Base-by-base conservation (phyloP, 805 yeast species). In the Myxozyma sirexii region DNA sequence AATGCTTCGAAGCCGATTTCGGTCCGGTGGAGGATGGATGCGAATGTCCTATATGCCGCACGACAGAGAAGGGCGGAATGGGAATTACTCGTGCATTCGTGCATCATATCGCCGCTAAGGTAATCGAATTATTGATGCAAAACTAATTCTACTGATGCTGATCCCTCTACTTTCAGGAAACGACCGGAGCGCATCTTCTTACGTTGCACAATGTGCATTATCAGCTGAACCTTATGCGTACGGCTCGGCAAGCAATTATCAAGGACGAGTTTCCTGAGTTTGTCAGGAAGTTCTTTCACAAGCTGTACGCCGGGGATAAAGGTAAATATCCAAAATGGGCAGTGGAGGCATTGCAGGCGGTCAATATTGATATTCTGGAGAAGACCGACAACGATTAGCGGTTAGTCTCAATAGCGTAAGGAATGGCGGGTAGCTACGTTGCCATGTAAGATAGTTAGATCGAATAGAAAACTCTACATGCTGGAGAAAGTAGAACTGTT, bases 141-240 rank as follows among this genome's bases (percentile, higher is more conserved):
- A n/a, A n/a, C n/a, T n/a, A n/a, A n/a, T n/a, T n/a, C n/a, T n/a
- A n/a, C n/a, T n/a, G n/a, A n/a, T n/a, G n/a, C n/a, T n/a, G n/a
- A n/a, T n/a, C n/a, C n/a, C n/a, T n/a, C n/a, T n/a, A n/a, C n/a
- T n/a, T n/a, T n/a, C n/a, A 60, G 63, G 81, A 77, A 59, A 77
- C 80, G 5, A 74, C 74, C 3, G 80, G 77, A 1, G 80, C 80
- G 12, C 80, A 77, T 51, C 57, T 78, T 15, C 68, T 77, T 8
- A 77, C 80, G 2, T 56, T 77, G 46, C 80, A 77, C 65, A 77
- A 77, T 54, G 77, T 76, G 3, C 70, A 71, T 57, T 77, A 76
- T 67, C 81, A 78, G 69, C 70, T 77, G 31, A 69, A 77, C 35
- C 71, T 77, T 29, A 78, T 77, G 81, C 62, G 74, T 12, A 62